A percentile compares a stretch with the other conserved stretches of the same genome.
phyloP scores from a whole-genome alignment of 192 early-diverging fungal genomes.

The Borealophlyctis nickersoniae region DNA sequence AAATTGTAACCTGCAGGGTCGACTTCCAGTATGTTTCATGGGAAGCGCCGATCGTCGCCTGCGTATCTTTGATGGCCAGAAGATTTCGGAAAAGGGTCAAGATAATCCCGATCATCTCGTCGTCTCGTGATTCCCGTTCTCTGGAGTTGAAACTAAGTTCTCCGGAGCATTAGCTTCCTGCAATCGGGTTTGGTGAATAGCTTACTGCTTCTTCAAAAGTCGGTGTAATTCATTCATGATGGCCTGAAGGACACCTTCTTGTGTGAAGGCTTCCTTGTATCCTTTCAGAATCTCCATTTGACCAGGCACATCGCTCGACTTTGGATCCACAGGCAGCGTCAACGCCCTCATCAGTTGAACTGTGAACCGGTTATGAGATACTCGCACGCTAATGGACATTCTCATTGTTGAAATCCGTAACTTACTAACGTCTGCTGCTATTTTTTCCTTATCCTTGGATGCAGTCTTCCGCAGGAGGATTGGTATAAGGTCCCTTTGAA shows the following conservation, averaged over 20 bases:
- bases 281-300: constrained; percentile 49
- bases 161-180: not conserved
- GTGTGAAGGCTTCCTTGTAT: constrained; percentile 75
- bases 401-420: not conserved
- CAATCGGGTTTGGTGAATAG: not conserved
- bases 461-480: constrained; percentile 20
- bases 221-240: constrained; percentile 44
- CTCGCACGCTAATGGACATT: constrained; percentile 1
- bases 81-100: constrained; percentile 78
- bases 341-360: constrained; percentile 85
- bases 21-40: constrained; percentile 54
- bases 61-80: constrained; percentile 73
- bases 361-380: constrained; percentile 28
- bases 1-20: constrained; percentile 67
- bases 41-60: constrained; percentile 52
- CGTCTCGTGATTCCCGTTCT: constrained; percentile 56
- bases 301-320: constrained; percentile 34
- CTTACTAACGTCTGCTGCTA: constrained; percentile 24
- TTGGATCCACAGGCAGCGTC: constrained; percentile 77
- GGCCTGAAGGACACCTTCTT: constrained; percentile 47
- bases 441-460: constrained; percentile 14
- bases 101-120: constrained; percentile 61
- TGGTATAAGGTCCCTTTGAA: constrained; percentile 66
- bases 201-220: constrained; percentile 4
- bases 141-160: constrained; percentile 24